Conservation (phyloP, 352 stramenopile genomes). For the Phytophthora quininea region DNA sequence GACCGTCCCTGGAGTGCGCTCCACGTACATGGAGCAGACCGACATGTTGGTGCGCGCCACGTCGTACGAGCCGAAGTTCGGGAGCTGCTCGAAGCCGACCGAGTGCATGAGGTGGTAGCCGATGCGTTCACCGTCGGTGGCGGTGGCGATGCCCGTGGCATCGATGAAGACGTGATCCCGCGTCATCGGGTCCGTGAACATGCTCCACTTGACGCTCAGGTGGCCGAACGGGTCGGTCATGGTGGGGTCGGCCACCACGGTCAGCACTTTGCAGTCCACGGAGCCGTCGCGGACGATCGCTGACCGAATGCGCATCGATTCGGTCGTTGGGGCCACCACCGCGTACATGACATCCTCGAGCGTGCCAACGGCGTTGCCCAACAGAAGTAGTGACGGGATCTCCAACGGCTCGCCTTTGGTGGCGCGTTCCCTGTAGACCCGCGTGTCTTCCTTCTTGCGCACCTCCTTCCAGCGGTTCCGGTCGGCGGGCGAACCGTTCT, state of each 20-base stretch:
- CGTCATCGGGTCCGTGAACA: conserved; percentile 19
- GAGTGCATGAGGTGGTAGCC: conserved; percentile 58
- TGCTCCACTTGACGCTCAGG: conserved; percentile 40
- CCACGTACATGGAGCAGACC: conserved; percentile 25
- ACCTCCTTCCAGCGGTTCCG: not conserved
- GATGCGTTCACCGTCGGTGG: conserved; percentile 27
- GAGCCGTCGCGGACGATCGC: conserved; percentile 41
- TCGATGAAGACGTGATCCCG: conserved; percentile 59
- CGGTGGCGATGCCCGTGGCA: conserved; percentile 34
- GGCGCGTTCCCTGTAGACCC: conserved; percentile 12
- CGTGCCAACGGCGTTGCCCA: conserved; percentile 22
- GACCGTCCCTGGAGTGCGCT: conserved; percentile 7
- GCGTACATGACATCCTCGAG: conserved; percentile 42
- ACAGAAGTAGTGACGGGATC: conserved; percentile 25
- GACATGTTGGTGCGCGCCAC: conserved; percentile 28
- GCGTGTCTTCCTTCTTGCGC: conserved; percentile 7
- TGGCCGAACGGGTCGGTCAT: conserved; percentile 42
- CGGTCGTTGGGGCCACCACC: conserved; percentile 25
- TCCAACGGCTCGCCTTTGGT: conserved; percentile 1
- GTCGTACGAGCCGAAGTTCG: conserved; percentile 15
- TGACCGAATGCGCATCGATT: conserved; percentile 41
- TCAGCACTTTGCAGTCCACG: conserved; percentile 34
- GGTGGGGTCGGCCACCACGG: conserved; percentile 10
- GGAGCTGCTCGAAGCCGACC: conserved; percentile 22
- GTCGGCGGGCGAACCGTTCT: not conserved